phyloP scores from a whole-genome alignment of 495 filamentous ascomycete species.

The Annulohypoxylon maeteangense region DNA sequence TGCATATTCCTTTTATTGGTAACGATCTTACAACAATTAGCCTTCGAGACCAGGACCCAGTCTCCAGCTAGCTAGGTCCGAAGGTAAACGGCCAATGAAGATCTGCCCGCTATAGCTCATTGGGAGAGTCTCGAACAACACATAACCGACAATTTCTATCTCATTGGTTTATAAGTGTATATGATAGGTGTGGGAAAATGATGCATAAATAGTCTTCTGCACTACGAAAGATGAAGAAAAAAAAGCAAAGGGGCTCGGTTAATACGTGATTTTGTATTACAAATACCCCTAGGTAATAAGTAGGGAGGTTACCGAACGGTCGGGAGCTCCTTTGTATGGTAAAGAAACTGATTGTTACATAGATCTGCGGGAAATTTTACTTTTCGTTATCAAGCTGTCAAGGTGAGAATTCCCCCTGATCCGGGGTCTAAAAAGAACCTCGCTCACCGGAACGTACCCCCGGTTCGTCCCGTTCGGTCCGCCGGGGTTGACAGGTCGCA shows the following conservation, averaged over 20 bases:
- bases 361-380: neutral
- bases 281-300: neutral
- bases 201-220: neutral
- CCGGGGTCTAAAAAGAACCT: neutral
- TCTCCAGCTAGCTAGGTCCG: neutral
- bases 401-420: neutral
- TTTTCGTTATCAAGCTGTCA: neutral
- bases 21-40: neutral
- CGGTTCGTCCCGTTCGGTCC: slow-evolving; percentile 4
- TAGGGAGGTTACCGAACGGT: neutral
- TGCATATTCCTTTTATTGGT: slow-evolving; percentile 4
- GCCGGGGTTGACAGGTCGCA: neutral
- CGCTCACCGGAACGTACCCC: neutral
- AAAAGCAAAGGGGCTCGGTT: neutral
- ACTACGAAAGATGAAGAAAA: no score
- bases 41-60: neutral
- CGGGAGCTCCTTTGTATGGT: neutral
- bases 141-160: neutral
- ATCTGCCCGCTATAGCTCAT: neutral
- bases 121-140: neutral
- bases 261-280: neutral
- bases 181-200: neutral
- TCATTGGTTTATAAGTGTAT: neutral
- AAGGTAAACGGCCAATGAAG: neutral
- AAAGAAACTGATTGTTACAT: neutral